Conservation (phyloP, 2,329 filamentous ascomycete species). For the Lasiodiplodia gonubiensis region DNA sequence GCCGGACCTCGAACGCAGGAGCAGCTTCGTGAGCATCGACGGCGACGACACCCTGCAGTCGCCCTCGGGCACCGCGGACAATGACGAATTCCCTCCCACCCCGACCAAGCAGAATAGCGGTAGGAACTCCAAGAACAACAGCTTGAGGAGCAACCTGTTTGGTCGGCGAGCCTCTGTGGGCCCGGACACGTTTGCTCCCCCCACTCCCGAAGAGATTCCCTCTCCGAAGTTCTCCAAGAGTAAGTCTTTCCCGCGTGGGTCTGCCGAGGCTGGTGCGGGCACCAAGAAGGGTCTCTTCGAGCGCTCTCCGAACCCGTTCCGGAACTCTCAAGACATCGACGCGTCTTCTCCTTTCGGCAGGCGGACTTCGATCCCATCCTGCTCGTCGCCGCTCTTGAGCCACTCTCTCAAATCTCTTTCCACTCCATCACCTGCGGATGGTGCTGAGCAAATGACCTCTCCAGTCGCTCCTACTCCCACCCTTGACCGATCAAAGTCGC, state of each 20-base stretch:
- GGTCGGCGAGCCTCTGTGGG: conserved; percentile 53
- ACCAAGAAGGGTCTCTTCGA: conserved; percentile 24
- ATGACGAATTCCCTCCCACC: conserved; percentile 86
- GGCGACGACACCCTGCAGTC: conserved; percentile 72
- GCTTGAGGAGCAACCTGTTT: conserved; percentile 57
- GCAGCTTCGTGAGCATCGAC: conserved; percentile 81
- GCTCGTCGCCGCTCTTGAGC: conserved; percentile 19
- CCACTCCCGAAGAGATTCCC: conserved; percentile 38
- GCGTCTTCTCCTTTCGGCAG: conserved; percentile 14
- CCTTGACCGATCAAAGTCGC: conserved; percentile 62
- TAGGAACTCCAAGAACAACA: conserved; percentile 57
- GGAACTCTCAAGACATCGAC: conserved; percentile 15
- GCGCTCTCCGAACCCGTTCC: conserved; percentile 27
- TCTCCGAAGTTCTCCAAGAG: conserved; percentile 38
- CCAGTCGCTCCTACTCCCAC: conserved; percentile 65
- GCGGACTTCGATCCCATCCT: conserved; percentile 9
- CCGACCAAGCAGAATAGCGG: conserved; percentile 75
- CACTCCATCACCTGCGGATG: conserved; percentile 28
- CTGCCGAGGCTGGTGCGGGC: conserved; percentile 12
- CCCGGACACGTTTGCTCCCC: conserved; percentile 54
- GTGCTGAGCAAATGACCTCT: conserved; percentile 59
- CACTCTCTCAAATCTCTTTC: conserved; percentile 30
- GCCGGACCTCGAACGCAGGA: conserved; percentile 53
- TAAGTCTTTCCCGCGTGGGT: conserved; percentile 43
- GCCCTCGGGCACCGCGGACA: conserved; percentile 61